Percentiles rank a stretch among this genome's conserved stretches.
Conservation (phyloP, 2,329 filamentous ascomycete species). For the Didymella pomorum region DNA sequence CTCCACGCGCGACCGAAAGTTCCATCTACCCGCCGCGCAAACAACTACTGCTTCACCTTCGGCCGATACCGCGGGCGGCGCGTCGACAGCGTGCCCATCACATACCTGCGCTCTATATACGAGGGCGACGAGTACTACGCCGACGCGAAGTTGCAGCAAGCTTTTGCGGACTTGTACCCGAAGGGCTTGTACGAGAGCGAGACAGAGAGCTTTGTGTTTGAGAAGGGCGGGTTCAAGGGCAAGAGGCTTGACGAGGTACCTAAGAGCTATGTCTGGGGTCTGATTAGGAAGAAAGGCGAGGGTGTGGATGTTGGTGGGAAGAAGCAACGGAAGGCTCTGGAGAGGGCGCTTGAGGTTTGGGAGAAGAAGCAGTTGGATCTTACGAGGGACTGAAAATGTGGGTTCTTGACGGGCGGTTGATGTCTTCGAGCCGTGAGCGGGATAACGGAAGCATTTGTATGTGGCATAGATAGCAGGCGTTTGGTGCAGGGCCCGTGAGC, state of each 20-base stretch:
- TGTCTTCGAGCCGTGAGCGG: neutral
- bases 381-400: constrained; percentile 16
- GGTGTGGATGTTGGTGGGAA: constrained; percentile 1
- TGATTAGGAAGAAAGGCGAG: constrained; percentile 6
- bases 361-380: constrained; percentile 17
- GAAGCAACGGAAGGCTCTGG: constrained; percentile 2
- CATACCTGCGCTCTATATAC: constrained; percentile 12
- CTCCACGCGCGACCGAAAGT: neutral
- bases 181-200: constrained; percentile 18
- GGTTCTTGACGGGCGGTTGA: neutral
- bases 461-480: constrained; percentile 7
- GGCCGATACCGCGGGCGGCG: constrained; percentile 14
- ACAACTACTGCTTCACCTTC: constrained; percentile 20
- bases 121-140: constrained; percentile 8
- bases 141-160: constrained; percentile 10
- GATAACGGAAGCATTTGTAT: neutral
- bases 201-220: constrained; percentile 11
- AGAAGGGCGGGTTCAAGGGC: constrained; percentile 14
- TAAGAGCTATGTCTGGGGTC: constrained; percentile 11
- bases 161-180: constrained; percentile 12
- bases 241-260: constrained; percentile 20
- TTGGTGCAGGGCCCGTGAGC: constrained; percentile 4
- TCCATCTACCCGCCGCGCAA: constrained; percentile 1
- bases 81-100: constrained; percentile 18
- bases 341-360: constrained; percentile 16